Evolutionary conservation across 148 eudicot species (phyloP).

Genomic region (Fagopyrum homotropicum): DNA sequence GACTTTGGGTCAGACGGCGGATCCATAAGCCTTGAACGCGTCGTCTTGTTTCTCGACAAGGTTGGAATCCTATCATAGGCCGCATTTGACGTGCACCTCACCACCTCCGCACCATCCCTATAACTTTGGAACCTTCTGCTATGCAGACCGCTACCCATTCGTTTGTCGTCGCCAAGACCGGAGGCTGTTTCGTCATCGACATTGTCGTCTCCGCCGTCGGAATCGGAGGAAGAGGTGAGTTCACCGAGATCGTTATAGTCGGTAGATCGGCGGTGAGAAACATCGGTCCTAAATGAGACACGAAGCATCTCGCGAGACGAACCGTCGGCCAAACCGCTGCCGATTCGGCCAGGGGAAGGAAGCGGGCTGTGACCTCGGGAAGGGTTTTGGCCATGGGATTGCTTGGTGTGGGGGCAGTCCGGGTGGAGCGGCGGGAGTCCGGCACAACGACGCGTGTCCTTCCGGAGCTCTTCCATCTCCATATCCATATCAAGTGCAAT

Average conservation of each 20-base stretch:
- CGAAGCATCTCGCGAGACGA: not conserved
- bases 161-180: not conserved
- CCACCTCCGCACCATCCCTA: conserved; percentile 4
- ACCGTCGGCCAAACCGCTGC: not conserved
- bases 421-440: conserved; percentile 5
- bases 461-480: conserved; percentile 11
- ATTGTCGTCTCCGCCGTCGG: not conserved
- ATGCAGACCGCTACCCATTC: not conserved
- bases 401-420: not conserved
- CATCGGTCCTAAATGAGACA: not conserved
- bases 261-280: not conserved
- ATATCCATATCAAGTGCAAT: conserved; percentile 6
- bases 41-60: not conserved
- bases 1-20: not conserved
- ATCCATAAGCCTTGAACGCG: conserved; percentile 10
- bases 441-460: not conserved
- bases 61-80: conserved; percentile 7
- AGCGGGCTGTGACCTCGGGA: not conserved
- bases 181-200: not conserved
- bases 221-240: conserved; percentile 5
- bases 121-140: conserved; percentile 5
- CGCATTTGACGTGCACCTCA: conserved; percentile 9
- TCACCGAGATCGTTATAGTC: conserved; percentile 11
- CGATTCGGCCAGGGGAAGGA: not conserved
- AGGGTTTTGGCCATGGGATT: not conserved